Evolutionary conservation across 2,329 filamentous ascomycete species (phyloP), one percentile per base, ranked within the genome.

Genomic region (Diaporthe citrichinensis): DNA sequence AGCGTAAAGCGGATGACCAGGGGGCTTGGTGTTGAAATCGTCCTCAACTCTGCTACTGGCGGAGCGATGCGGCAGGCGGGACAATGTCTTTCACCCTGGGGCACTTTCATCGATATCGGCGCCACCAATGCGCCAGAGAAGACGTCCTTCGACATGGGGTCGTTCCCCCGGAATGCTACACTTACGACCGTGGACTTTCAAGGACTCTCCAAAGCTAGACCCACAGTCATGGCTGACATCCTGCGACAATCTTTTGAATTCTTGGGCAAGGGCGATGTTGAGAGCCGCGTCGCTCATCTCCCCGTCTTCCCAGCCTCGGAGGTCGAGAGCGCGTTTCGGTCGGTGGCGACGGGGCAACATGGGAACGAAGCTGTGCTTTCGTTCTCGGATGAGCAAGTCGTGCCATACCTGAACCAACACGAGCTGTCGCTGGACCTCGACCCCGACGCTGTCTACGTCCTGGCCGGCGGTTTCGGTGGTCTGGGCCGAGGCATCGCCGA

Each of bases 21-120:
- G 5, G 80, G 83, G 4, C 61, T 75, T 0, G 84, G 84, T 34
- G 81, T 82, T 36, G 81, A 83, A 46, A 58, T 82, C 6, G 76
- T 82, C 3, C 71, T 83, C 7, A 83, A 81, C 76, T 80, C 78
- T 1, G 74, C 81, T 5, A 67, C 77, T 5, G 80, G 81, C n/a
- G 80, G 82, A 20, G 28, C 53, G 6, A 57, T 57, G 53, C 53
- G 53, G 25, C 53, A 57, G 28, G 53, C 28, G 0, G 28, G 25
- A 1, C 53, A 57, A 34, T 57, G 53, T 4, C 53, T 57, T 57
- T 57, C 53, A 57, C 53, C 53, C 28, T 57, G 53, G 53, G 53
- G 53, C 14, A 57, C 53, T 4, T 57, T 57, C 28, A 28, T 57
- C 25, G 28, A 57, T 34, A 23, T 57, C 53, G 28, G 53, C 28